These are phyloP conservation scores for Podaxis mareebaensis DNA, from an alignment of 768 basidiomycete species.

Conservation along the genomic window DNA sequence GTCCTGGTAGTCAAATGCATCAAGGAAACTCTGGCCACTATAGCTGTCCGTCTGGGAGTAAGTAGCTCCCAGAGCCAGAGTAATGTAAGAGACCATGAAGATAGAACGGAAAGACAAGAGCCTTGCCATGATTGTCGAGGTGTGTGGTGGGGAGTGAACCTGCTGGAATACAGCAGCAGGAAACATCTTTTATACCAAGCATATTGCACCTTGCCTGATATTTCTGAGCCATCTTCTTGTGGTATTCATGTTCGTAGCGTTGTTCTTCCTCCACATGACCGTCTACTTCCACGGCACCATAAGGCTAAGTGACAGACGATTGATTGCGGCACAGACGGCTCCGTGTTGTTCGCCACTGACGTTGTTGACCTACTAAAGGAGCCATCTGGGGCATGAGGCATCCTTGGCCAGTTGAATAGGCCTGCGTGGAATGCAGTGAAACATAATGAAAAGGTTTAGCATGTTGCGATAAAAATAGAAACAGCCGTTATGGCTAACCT, in stretches of 20 bases:
- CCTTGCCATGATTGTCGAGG: background rate
- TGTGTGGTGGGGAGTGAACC: background rate
- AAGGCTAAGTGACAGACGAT: slow-evolving; percentile 7
- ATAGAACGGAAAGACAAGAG: slow-evolving; percentile 18
- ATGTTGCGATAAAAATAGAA: slow-evolving; percentile 8
- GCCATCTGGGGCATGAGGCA: background rate
- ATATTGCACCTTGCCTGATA: background rate
- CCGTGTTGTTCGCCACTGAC: background rate
- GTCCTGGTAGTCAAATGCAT: slow-evolving; percentile 48
- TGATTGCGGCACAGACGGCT: background rate
- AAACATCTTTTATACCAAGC: slow-evolving; percentile 2
- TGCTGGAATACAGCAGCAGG: background rate
- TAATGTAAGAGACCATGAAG: slow-evolving; percentile 18
- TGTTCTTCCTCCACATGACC: slow-evolving; percentile 3
- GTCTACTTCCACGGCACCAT: background rate
- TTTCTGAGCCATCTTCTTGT: background rate
- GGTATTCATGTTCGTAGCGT: background rate
- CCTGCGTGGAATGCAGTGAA: background rate
- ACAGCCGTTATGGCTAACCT: slow-evolving; percentile 2
- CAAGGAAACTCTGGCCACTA: slow-evolving; percentile 47
- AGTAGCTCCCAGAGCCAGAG: slow-evolving; percentile 37
- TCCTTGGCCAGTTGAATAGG: background rate
- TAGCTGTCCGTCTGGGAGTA: slow-evolving; percentile 49
- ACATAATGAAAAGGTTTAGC: background rate
- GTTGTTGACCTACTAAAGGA: background rate